Evolutionary conservation across 2,329 filamentous ascomycete species (phyloP), one percentile per base, ranked within the genome.

Genomic region (Beauveria sp.): DNA sequence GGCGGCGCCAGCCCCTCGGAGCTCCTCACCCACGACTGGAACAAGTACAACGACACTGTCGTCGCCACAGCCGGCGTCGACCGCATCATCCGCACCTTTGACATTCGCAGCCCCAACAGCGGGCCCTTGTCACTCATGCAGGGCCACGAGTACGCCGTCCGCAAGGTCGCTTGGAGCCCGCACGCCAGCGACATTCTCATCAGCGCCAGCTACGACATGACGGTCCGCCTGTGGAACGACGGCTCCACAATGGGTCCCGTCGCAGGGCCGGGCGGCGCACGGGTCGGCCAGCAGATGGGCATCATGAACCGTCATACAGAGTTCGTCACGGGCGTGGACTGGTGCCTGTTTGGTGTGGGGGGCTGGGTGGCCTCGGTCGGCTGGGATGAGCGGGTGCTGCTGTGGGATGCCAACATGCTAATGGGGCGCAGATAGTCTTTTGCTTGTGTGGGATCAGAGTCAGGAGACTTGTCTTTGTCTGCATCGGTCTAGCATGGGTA

Each of bases 181-280:
- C 94, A 99, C 77, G 82, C 94, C n/a, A 86, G 87, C 62, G 91
- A 97, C 71, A 83, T 96, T 10, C 75, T 99, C 47, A 81, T 96
- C 47, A 94, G 87, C 67, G 93, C 90, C 1, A 94, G 92, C 71
- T 99, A 99, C 74, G 94, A 99, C 75, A 99, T 99, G 94, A 96
- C 91, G 6, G 96, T 94, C 66, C 84, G 94, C 37, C 80, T 97
- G 55, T 99, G 94, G 94, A 91, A 87, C 12, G 94, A 97, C 71
- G 90, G 77, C 5, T 80, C 79, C 2, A 72, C 73, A 5, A 73
- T 68, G 65, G 76, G 71, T 52, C 72, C 70, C 59, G 40, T 46
- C 57, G n/a, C 41, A 12, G 58, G 50, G 2, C 75, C 68, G 67
- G 73, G 64, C 67, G 70, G 75, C 0, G 73, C 78, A 1, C 73